phyloP scores from a whole-genome alignment of 1,139 yeast genomes.

The Magnusiomyces suaveolens region DNA sequence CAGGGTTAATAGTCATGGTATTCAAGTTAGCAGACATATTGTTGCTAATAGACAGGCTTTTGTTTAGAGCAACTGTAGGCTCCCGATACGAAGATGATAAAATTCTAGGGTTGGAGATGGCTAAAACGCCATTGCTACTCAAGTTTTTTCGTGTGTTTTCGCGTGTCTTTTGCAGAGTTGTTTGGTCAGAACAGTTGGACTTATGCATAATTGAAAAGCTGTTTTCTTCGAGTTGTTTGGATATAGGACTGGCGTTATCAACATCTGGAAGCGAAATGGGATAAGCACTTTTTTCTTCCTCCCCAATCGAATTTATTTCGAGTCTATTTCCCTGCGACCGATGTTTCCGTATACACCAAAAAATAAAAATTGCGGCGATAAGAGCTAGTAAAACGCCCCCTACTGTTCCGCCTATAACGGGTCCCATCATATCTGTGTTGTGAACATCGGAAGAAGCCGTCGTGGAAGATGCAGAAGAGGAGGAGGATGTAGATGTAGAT shows the following conservation, averaged over 20 bases:
- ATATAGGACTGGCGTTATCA: neutral
- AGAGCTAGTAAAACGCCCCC: conserved; percentile 10
- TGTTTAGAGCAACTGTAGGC: neutral
- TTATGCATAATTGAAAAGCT: neutral
- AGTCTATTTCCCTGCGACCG: neutral
- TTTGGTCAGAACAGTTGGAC: neutral
- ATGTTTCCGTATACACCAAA: conserved; percentile 8
- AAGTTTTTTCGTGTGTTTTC: neutral
- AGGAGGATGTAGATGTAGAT: conserved; percentile 2
- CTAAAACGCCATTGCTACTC: neutral
- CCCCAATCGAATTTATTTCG: neutral
- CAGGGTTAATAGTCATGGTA: too few species aligned
- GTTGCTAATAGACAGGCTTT: neutral
- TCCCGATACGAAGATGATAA: neutral
- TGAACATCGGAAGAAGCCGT: neutral
- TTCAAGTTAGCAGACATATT: too few species aligned
- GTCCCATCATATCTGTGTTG: conserved; percentile 8
- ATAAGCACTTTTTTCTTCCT: neutral
- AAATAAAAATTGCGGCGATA: conserved; percentile 2
- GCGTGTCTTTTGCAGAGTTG: neutral
- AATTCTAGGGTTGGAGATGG: neutral
- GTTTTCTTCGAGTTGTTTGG: neutral
- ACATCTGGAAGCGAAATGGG: neutral
- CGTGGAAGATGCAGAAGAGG: conserved; percentile 1
- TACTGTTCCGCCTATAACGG: conserved; percentile 12